These are phyloP conservation scores for Oemleria cerasiformis DNA, from an alignment of 306 rosid species.

Conservation along the genomic window DNA sequence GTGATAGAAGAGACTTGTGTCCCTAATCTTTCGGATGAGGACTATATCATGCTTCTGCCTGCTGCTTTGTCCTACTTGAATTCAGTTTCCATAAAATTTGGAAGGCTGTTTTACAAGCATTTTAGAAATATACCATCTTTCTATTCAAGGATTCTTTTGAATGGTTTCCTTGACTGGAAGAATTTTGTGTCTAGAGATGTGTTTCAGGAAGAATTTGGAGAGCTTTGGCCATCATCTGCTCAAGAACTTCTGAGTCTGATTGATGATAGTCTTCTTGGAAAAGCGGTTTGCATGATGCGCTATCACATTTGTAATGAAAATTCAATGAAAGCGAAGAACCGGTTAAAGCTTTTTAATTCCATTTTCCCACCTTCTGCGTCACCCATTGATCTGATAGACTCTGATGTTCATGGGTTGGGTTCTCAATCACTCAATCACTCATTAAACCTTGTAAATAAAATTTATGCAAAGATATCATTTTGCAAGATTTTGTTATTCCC, in stretches of 20 bases:
- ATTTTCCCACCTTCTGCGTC: slow-evolving; percentile 39
- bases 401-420: slow-evolving; percentile 41
- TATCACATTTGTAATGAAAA: slow-evolving; percentile 55
- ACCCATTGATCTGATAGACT: slow-evolving; percentile 55
- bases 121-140: slow-evolving; percentile 40
- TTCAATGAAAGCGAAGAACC: slow-evolving; percentile 47
- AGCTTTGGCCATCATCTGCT: slow-evolving; percentile 55
- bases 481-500: slow-evolving; percentile 60
- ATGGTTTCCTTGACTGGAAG: slow-evolving; percentile 68
- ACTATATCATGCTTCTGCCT: slow-evolving; percentile 71
- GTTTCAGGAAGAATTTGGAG: slow-evolving; percentile 63
- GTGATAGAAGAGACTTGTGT: slow-evolving; percentile 29
- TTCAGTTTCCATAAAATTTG: slow-evolving; percentile 43
- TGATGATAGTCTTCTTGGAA: slow-evolving; percentile 76
- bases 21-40: slow-evolving; percentile 50
- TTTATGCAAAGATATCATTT: slow-evolving; percentile 61
- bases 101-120: slow-evolving; percentile 34
- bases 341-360: slow-evolving; percentile 55
- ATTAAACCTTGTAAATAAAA: slow-evolving; percentile 52
- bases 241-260: slow-evolving; percentile 53
- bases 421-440: slow-evolving; percentile 44
- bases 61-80: slow-evolving; percentile 58
- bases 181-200: slow-evolving; percentile 54
- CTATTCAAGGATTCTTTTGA: slow-evolving; percentile 61
- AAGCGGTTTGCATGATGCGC: slow-evolving; percentile 58